Conservation (phyloP, 2,329 filamentous ascomycete species). For the Pyrenophora teres region DNA sequence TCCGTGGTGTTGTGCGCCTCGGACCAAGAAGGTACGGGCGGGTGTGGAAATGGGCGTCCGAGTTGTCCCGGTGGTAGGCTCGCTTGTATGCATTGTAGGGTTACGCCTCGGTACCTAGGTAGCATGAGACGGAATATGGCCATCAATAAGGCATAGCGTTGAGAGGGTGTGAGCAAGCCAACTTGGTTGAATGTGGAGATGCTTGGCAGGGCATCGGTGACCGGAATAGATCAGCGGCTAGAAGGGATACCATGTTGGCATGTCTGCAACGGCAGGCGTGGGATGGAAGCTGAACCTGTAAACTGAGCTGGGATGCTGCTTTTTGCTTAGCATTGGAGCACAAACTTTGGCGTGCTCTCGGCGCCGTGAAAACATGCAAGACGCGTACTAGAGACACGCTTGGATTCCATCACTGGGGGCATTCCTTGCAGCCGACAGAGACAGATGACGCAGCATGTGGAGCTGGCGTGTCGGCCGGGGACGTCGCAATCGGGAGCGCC, state of each 20-base stretch:
- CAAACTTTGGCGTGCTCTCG: not conserved
- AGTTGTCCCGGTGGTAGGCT: conserved; percentile 17
- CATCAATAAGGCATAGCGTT: conserved; percentile 17
- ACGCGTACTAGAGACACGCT: not conserved
- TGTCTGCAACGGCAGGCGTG: conserved; percentile 1
- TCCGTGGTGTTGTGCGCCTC: conserved; percentile 12
- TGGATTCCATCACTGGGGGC: not conserved
- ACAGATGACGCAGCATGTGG: conserved; percentile 7
- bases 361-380: not conserved
- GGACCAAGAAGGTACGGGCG: conserved; percentile 10
- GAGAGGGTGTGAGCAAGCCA: conserved; percentile 4
- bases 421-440: not conserved
- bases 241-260: conserved; percentile 1
- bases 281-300: conserved; percentile 1
- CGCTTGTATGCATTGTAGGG: conserved; percentile 15
- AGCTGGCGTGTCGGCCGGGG: conserved; percentile 3
- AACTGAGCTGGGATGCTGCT: not conserved
- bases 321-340: conserved; percentile 1
- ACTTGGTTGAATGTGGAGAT: conserved; percentile 11
- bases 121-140: conserved; percentile 9
- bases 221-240: conserved; percentile 11
- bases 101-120: conserved; percentile 15
- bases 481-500: not conserved
- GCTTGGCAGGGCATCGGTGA: conserved; percentile 11
- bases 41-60: conserved; percentile 13